Percentiles rank a stretch among this genome's conserved stretches.
These are phyloP conservation scores for Epicoccum sorghinum DNA, from an alignment of 2,329 filamentous ascomycete species.

Conservation along the genomic window DNA sequence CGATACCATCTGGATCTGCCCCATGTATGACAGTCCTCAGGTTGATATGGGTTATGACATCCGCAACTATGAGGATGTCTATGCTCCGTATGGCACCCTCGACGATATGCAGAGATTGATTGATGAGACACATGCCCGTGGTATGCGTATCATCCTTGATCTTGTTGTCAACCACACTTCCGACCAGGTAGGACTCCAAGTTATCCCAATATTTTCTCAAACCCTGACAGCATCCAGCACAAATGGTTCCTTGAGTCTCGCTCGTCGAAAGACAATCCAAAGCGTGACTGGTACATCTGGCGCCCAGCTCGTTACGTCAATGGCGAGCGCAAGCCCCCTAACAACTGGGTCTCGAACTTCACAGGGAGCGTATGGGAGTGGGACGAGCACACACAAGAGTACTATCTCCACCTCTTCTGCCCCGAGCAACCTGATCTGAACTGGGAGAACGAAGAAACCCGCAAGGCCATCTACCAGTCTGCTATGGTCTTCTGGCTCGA, in stretches of 20 bases:
- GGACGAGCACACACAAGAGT: constrained; percentile 72
- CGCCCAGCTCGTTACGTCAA: constrained; percentile 53
- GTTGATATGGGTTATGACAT: constrained; percentile 53
- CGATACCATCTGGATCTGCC: constrained; percentile 46
- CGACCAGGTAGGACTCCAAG: constrained; percentile 32
- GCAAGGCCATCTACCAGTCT: constrained; percentile 70
- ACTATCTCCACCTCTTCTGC: constrained; percentile 78
- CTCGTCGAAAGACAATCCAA: constrained; percentile 56
- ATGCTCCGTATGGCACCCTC: constrained; percentile 49
- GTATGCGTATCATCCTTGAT: constrained; percentile 49
- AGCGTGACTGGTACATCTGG: constrained; percentile 65
- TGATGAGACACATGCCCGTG: constrained; percentile 42
- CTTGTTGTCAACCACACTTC: constrained; percentile 51
- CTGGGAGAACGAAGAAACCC: constrained; percentile 74
- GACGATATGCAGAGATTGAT: constrained; percentile 49
- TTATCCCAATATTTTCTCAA: too few relatives aligned
- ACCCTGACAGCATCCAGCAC: constrained; percentile 45
- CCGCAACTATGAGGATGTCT: constrained; percentile 48
- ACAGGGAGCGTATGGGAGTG: constrained; percentile 70
- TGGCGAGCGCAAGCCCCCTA: constrained; percentile 71
- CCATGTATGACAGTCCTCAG: constrained; percentile 55
- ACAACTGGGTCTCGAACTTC: constrained; percentile 75
- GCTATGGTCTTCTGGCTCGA: constrained; percentile 82
- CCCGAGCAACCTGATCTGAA: constrained; percentile 83
- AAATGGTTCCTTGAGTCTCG: constrained; percentile 64